Conservation (phyloP, 257 asterid genomes). For the Gardenia jasminoides region DNA sequence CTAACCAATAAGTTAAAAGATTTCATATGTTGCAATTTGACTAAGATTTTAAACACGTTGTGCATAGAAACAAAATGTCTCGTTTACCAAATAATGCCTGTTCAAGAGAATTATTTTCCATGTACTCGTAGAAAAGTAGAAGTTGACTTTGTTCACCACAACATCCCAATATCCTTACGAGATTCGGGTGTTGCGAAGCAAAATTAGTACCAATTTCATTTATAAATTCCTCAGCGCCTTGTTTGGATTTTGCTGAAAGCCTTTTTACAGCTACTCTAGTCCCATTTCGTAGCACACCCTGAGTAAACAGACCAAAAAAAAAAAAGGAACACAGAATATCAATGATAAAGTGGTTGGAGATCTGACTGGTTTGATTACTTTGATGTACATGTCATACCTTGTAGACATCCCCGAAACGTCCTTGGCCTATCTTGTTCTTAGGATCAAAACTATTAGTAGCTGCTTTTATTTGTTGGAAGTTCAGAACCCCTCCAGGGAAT, state of each 20-base stretch:
- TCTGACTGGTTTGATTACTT: too few relatives aligned
- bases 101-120: too few relatives aligned
- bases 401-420: conserved; percentile 15
- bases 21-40: too few relatives aligned
- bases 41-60: too few relatives aligned
- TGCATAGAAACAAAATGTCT: too few relatives aligned
- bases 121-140: not conserved
- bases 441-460: conserved; percentile 21
- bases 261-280: conserved; percentile 18
- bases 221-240: conserved; percentile 25
- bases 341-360: too few relatives aligned
- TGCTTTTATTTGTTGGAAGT: conserved; percentile 18
- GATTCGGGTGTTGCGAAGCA: conserved; percentile 28
- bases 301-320: not conserved
- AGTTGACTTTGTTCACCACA: conserved; percentile 15
- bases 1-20: too few relatives aligned
- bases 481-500: conserved; percentile 18
- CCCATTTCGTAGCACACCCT: conserved; percentile 13
- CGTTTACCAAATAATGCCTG: too few relatives aligned
- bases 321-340: too few relatives aligned
- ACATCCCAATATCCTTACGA: conserved; percentile 25
- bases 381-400: conserved; percentile 6
- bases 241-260: conserved; percentile 26
- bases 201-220: conserved; percentile 24
- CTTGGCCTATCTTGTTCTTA: conserved; percentile 21